These are phyloP conservation scores for Syzygium aromaticum DNA, from an alignment of 345 rosid species.

Conservation along the genomic window DNA sequence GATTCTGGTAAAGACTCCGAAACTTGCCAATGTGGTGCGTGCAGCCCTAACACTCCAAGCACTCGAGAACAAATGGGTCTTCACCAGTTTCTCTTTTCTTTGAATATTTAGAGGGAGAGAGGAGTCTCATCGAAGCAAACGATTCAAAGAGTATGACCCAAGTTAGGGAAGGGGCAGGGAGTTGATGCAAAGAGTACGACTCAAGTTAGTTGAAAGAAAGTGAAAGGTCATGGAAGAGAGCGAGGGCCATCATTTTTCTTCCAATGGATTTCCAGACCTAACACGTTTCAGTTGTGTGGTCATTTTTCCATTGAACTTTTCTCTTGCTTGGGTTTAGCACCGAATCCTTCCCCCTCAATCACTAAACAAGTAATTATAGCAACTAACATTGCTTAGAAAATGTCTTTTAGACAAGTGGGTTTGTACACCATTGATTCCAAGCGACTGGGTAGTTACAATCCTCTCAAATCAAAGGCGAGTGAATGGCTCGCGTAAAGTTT, in stretches of 20 bases:
- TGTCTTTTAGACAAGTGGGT: not conserved
- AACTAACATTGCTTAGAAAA: not conserved
- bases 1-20: not conserved
- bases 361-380: not conserved
- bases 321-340: not conserved
- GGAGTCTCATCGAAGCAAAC: not conserved
- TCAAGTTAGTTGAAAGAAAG: slow-evolving; percentile 23
- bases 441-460: not conserved
- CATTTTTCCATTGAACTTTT: not conserved
- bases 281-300: not conserved
- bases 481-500: not conserved
- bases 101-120: not conserved
- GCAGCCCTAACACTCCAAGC: not conserved
- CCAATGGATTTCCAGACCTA: not conserved
- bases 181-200: slow-evolving; percentile 27
- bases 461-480: not conserved
- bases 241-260: slow-evolving; percentile 3
- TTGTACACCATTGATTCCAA: not conserved
- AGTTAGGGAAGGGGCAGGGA: slow-evolving; percentile 1
- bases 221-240: not conserved
- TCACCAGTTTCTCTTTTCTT: not conserved
- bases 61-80: not conserved
- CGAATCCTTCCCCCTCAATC: not conserved
- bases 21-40: not conserved
- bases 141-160: not conserved